phyloP scores from a whole-genome alignment of 2,329 filamentous ascomycete genomes.

The Tolypocladium nubicola region DNA sequence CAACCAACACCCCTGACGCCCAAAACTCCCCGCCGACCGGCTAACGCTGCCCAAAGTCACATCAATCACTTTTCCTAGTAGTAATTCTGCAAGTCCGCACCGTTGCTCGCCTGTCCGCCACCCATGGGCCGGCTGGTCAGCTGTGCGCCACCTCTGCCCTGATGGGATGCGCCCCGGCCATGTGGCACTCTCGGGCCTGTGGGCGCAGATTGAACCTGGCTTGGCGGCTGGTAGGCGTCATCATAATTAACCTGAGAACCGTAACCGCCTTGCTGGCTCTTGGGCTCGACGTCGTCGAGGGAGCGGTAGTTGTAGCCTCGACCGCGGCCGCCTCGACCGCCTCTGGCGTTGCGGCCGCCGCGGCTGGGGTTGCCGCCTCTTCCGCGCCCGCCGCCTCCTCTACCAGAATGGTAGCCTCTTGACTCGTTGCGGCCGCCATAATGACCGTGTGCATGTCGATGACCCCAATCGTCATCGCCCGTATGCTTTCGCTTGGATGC shows the following conservation, averaged over 20 bases:
- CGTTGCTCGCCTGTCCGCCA: slow-evolving; percentile 13
- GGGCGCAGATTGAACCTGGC: slow-evolving; percentile 9
- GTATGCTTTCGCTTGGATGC: slow-evolving; percentile 48
- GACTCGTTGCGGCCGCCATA: slow-evolving; percentile 29
- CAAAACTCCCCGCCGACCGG: neutral
- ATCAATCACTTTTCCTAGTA: slow-evolving; percentile 18
- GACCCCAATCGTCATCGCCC: slow-evolving; percentile 31
- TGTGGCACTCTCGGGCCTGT: slow-evolving; percentile 1
- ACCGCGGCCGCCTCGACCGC: slow-evolving; percentile 31
- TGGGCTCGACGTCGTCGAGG: slow-evolving; percentile 52
- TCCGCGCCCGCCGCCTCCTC: slow-evolving; percentile 22
- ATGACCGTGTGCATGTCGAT: slow-evolving; percentile 20
- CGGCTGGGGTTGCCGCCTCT: slow-evolving; percentile 26
- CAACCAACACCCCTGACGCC: neutral
- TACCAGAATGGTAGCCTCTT: slow-evolving; percentile 29
- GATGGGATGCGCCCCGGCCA: neutral
- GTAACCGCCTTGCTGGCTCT: slow-evolving; percentile 32
- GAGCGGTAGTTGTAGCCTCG: slow-evolving; percentile 50
- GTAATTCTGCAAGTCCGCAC: slow-evolving; percentile 28
- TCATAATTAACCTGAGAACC: slow-evolving; percentile 36
- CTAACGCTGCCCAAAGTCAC: neutral
- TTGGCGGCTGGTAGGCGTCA: slow-evolving; percentile 23
- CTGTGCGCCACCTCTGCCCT: slow-evolving; percentile 6
- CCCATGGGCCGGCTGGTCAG: slow-evolving; percentile 12
- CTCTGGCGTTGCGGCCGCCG: slow-evolving; percentile 27